Conservation (phyloP, 345 rosid genomes). For the Populus simonii region DNA sequence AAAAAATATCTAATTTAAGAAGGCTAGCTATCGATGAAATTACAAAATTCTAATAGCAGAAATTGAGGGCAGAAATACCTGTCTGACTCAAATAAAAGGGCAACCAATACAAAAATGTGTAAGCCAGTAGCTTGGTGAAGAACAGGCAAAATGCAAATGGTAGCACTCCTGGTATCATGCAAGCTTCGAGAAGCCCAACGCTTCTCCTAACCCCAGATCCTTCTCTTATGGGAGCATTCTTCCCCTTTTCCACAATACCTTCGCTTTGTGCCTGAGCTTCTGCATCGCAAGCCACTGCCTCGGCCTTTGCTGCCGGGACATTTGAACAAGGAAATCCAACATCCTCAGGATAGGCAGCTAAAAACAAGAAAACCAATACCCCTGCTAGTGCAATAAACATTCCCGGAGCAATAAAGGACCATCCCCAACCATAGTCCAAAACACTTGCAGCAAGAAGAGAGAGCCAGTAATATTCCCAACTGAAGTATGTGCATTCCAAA, state of each 20-base stretch:
- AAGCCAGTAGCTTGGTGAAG: constrained; percentile 90
- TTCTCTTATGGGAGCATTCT: not conserved
- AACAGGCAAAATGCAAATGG: constrained; percentile 85
- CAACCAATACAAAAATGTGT: constrained; percentile 87
- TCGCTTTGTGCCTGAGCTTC: constrained; percentile 37
- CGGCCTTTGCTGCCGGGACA: constrained; percentile 8
- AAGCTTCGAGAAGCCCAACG: constrained; percentile 81
- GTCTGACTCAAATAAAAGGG: constrained; percentile 91
- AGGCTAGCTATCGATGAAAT: not conserved
- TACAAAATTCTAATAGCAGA: not conserved
- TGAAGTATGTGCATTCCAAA: constrained; percentile 97
- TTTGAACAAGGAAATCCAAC: constrained; percentile 58
- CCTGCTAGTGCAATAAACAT: constrained; percentile 67
- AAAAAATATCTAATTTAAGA: not conserved
- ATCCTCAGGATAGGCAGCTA: constrained; percentile 94
- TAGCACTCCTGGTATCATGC: constrained; percentile 88
- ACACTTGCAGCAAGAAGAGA: constrained; percentile 82
- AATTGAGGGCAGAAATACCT: constrained; percentile 36
- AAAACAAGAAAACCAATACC: constrained; percentile 64
- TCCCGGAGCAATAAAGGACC: constrained; percentile 87
- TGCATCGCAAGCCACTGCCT: constrained; percentile 23
- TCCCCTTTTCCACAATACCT: constrained; percentile 10
- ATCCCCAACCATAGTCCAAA: constrained; percentile 91
- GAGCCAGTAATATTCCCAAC: constrained; percentile 89
- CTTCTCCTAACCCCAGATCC: constrained; percentile 56